Evolutionary conservation across 352 stramenopile genomes (phyloP).

Genomic region (Globisporangium nunn): DNA sequence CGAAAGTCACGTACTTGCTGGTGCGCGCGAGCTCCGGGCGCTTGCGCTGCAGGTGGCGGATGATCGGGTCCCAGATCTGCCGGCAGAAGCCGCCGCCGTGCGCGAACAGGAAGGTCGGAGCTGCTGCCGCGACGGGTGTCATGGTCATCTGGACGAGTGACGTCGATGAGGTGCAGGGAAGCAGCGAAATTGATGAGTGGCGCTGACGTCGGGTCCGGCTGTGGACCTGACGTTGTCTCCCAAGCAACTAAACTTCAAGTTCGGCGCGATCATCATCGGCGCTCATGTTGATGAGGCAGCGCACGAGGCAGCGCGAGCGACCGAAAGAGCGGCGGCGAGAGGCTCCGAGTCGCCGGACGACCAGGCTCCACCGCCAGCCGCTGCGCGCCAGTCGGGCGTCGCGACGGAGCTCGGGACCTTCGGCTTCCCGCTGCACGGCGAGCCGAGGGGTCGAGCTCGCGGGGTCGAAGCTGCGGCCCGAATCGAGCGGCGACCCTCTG

Average conservation of each 20-base stretch:
- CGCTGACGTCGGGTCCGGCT: background rate
- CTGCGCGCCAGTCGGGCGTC: slow-evolving; percentile 11
- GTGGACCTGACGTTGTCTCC: background rate
- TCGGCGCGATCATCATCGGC: background rate
- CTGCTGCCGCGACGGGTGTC: background rate
- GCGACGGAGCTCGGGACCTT: slow-evolving; percentile 16
- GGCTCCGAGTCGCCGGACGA: too few relatives aligned
- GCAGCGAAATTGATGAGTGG: background rate
- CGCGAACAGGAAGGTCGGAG: slow-evolving; percentile 25
- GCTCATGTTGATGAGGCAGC: background rate
- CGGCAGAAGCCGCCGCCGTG: slow-evolving; percentile 48
- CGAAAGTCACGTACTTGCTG: slow-evolving; percentile 13
- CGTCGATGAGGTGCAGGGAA: background rate
- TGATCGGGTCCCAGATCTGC: slow-evolving; percentile 39
- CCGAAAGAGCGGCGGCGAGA: too few relatives aligned
- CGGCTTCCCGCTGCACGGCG: slow-evolving; percentile 34
- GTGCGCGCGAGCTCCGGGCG: slow-evolving; percentile 22
- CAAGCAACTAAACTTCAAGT: background rate
- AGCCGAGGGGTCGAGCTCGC: slow-evolving; percentile 24
- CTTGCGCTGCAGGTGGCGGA: slow-evolving; percentile 21
- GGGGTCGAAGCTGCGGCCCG: slow-evolving; percentile 6
- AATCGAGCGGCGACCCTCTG: background rate
- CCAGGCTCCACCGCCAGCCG: too few relatives aligned
- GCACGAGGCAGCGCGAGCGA: too few relatives aligned
- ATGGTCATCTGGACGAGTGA: background rate